Evolutionary conservation across 768 basidiomycete species (phyloP).

Genomic region (Holtermanniella nyarrowii): DNA sequence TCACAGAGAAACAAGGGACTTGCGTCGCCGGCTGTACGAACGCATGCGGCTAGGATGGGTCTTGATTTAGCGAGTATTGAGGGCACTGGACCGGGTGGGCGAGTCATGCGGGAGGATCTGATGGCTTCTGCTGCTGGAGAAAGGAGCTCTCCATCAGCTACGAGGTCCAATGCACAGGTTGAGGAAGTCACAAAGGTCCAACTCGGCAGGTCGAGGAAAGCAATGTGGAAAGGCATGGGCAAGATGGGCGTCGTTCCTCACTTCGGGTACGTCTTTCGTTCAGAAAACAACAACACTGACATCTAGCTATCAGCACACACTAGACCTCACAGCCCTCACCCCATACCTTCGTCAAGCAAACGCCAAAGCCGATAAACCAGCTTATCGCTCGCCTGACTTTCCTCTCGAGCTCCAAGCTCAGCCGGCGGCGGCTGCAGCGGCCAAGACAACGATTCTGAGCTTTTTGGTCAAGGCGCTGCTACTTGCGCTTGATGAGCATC

Average conservation of each 20-base stretch:
- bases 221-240: conserved; percentile 30
- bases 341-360: conserved; percentile 20
- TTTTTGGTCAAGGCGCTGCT: conserved; percentile 28
- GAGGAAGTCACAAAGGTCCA: conserved; percentile 20
- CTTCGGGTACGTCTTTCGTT: conserved; percentile 26
- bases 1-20: conserved; percentile 7
- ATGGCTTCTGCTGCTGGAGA: conserved; percentile 1
- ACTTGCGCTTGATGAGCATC: conserved; percentile 32
- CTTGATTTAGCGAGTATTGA: conserved; percentile 13
- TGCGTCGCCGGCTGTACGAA: conserved; percentile 30
- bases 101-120: conserved; percentile 24
- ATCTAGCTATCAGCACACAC: conserved; percentile 29
- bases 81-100: conserved; percentile 21
- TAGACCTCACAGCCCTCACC: conserved; percentile 26
- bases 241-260: conserved; percentile 25
- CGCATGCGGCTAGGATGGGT: conserved; percentile 20
- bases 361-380: not conserved
- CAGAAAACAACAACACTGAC: not conserved
- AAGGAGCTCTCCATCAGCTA: not conserved
- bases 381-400: conserved; percentile 26
- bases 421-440: not conserved
- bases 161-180: not conserved
- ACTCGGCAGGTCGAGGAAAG: conserved; percentile 31
- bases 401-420: conserved; percentile 9
- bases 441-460: conserved; percentile 22